phyloP scores from a whole-genome alignment of 73 alveolate genomes.

The Paramecium sonneborni region DNA sequence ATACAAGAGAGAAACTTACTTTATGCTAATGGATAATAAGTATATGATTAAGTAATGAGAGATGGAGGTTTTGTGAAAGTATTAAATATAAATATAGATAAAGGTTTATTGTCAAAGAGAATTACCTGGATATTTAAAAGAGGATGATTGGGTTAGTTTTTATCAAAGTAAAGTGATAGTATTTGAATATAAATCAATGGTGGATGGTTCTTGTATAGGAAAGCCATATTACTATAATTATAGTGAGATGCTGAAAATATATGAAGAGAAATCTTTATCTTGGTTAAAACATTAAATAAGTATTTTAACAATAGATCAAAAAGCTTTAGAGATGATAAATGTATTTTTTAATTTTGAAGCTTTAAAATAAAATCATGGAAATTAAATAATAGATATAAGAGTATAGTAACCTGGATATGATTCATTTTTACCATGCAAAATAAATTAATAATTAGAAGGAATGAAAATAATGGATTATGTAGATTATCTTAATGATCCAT shows the following conservation, averaged over 20 bases:
- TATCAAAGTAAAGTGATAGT: not conserved
- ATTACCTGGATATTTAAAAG: not conserved
- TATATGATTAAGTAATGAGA: not conserved
- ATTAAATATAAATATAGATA: not conserved
- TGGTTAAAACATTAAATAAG: constrained; percentile 38
- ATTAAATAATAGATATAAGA: not conserved
- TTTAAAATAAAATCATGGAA: constrained; percentile 12
- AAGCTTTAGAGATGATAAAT: not conserved
- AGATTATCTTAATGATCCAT: constrained; percentile 16
- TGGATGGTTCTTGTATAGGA: not conserved
- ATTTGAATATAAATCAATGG: not conserved
- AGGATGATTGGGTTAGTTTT: not conserved
- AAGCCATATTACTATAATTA: not conserved
- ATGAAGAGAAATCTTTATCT: not conserved
- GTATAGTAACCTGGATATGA: not conserved
- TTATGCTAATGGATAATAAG: not conserved
- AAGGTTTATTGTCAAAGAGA: constrained; percentile 21
- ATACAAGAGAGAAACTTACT: not conserved
- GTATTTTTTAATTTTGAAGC: not conserved
- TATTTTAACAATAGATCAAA: not conserved
- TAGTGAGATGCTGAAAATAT: not conserved
- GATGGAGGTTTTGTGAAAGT: constrained; percentile 38
- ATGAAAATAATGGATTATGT: not conserved
- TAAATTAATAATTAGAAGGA: constrained; percentile 9
- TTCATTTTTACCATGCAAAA: not conserved